These are phyloP conservation scores for Firmiana major DNA, from an alignment of 345 rosid species.

Conservation along the genomic window DNA sequence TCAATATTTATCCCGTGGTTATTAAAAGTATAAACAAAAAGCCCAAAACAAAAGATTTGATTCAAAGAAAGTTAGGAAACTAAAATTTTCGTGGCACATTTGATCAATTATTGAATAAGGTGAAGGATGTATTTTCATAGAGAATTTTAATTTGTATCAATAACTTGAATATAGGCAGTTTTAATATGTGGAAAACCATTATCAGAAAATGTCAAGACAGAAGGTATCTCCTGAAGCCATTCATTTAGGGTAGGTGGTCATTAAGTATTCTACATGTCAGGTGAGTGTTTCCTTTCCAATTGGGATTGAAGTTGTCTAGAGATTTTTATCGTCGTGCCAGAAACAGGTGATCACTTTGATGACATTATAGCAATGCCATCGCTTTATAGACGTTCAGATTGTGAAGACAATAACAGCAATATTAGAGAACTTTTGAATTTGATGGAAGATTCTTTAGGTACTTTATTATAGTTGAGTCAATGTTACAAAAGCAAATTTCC, in stretches of 20 bases:
- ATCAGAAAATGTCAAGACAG: not conserved
- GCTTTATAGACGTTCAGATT: not conserved
- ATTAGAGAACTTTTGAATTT: not conserved
- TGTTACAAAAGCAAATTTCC: not conserved
- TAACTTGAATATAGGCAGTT: not conserved
- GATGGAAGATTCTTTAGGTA: not conserved
- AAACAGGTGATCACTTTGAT: not conserved
- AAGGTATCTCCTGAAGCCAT: not conserved
- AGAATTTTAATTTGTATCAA: not conserved
- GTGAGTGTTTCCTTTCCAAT: not conserved
- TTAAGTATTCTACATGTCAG: not conserved
- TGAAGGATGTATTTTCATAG: not conserved
- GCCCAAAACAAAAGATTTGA: too few species aligned
- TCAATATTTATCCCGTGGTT: too few species aligned
- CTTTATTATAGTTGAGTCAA: not conserved
- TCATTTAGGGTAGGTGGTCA: not conserved
- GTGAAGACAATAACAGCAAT: constrained; percentile 1
- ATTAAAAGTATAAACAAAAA: too few species aligned
- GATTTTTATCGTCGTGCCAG: not conserved
- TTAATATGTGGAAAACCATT: not conserved
- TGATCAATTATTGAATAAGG: not conserved
- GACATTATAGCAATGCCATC: not conserved
- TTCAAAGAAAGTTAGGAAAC: not conserved
- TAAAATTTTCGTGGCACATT: not conserved
- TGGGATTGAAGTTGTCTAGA: not conserved